Conservation (phyloP, 768 basidiomycete genomes). For the Amylocystis lapponica region DNA sequence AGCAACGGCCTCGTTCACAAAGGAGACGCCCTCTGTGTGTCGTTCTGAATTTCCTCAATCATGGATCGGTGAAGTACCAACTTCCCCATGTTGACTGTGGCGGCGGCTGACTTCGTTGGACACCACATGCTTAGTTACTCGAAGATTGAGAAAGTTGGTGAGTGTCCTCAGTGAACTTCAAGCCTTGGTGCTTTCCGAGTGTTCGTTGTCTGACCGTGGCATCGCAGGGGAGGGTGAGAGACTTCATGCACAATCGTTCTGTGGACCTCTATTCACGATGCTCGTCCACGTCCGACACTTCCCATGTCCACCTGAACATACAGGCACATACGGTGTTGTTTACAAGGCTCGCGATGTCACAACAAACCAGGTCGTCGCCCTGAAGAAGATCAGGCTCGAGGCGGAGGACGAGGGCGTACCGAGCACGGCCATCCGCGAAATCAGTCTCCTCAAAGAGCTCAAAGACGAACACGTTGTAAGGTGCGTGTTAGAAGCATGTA, state of each 20-base stretch:
- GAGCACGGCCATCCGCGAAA: conserved; percentile 96
- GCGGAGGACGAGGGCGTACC: conserved; percentile 99
- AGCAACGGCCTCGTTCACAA: neutral
- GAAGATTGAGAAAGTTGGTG: conserved; percentile 98
- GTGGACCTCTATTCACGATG: neutral
- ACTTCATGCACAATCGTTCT: neutral
- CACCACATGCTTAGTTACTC: conserved; percentile 52
- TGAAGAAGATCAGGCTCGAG: conserved; percentile 98
- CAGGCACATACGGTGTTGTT: conserved; percentile 97
- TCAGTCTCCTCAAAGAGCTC: conserved; percentile 93
- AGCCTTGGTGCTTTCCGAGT: neutral
- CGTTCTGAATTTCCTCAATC: too few relatives aligned
- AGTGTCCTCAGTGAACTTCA: conserved; percentile 31
- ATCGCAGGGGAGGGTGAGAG: conserved; percentile 46
- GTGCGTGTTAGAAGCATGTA: too few relatives aligned
- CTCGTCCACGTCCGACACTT: neutral
- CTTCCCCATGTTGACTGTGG: conserved; percentile 9
- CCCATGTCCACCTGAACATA: neutral
- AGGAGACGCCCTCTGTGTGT: too few relatives aligned
- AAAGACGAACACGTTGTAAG: conserved; percentile 94
- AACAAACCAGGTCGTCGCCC: conserved; percentile 81
- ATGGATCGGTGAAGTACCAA: conserved; percentile 21
- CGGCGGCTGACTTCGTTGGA: conserved; percentile 2
- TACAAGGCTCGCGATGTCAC: conserved; percentile 89
- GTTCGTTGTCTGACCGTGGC: neutral